Evolutionary conservation across 768 basidiomycete genomes (phyloP).

Genomic region (Ramaria rubella): DNA sequence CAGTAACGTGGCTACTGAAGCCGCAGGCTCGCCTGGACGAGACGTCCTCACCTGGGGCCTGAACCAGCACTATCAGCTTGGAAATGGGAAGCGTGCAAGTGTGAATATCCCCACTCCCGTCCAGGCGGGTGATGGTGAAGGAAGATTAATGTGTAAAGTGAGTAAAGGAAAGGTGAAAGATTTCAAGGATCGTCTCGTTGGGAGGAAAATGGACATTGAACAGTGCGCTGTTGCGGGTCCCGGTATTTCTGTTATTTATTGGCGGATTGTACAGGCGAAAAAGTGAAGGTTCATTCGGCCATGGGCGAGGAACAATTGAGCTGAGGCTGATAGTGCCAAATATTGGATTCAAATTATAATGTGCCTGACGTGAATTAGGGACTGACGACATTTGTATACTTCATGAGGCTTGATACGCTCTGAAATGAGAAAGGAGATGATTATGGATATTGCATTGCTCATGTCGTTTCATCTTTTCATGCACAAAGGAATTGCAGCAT

Average conservation of each 20-base stretch:
- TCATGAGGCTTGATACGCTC: too few species aligned
- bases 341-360: too few species aligned
- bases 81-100: constrained; percentile 63
- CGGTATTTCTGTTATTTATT: constrained; percentile 61
- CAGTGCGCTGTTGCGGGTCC: constrained; percentile 59
- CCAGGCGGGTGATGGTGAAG: constrained; percentile 38
- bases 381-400: too few species aligned
- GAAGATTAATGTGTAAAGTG: constrained; percentile 51
- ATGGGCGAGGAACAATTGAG: background rate
- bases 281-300: background rate
- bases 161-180: constrained; percentile 51
- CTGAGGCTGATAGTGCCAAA: too few species aligned
- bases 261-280: constrained; percentile 36
- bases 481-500: too few species aligned
- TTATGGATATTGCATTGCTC: too few species aligned
- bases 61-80: constrained; percentile 68
- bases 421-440: too few species aligned
- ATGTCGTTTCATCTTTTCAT: too few species aligned
- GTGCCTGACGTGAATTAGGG: too few species aligned
- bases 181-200: constrained; percentile 54
- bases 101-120: constrained; percentile 47
- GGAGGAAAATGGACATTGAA: constrained; percentile 52
- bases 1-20: constrained; percentile 22
- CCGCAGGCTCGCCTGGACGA: constrained; percentile 30
- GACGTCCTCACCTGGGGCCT: constrained; percentile 71